Evolutionary conservation across 257 asterid species (phyloP), one percentile per base, ranked within the genome.

Genomic region (Ilex aquifolium): DNA sequence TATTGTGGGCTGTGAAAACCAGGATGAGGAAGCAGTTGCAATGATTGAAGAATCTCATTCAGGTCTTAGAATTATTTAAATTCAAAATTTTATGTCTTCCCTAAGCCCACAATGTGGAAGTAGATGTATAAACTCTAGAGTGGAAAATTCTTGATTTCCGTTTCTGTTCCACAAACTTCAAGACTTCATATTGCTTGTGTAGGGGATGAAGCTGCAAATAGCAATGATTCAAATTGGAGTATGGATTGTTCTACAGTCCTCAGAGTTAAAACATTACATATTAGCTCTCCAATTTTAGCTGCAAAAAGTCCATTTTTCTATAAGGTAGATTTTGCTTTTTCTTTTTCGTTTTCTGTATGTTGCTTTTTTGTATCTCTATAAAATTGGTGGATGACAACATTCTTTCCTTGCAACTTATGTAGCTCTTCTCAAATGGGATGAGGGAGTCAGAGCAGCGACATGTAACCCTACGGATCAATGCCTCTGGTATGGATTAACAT

Each of bases 341-440:
- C 27, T 21, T 21, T 21, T 21, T 21, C 27, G 27, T 21, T 21
- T 21, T 21, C 27, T 58, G 71, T 15, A 46, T 31, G 31, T 63
- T 57, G 39, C 51, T 44, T 13, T 5, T 32, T 11, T 51, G 70
- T 56, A 40, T 13, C 46, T 31, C 64, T 60, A 15, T 65, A 44
- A 61, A 56, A 62, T 65, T 72, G 62, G 32, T 49, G 21, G 62
- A 44, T 77, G 66, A 69, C 36, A 27, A 36, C 53, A 48, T 60
- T 53, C 55, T 48, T 69, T 62, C 32, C 62, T 61, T 66, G 59
- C 61, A 56, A 31, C 67, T 39, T 67, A 31, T 81, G 72, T 68
- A 93, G 99, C 77, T 93, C 63, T 90, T 93, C 82, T 87, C 99
- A 49, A 89, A 93, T 73, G 99, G 97, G 70, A 93, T 93, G 96